Conservation (phyloP, 140 eudicot genomes). For the Erigeron philadelphicus region DNA sequence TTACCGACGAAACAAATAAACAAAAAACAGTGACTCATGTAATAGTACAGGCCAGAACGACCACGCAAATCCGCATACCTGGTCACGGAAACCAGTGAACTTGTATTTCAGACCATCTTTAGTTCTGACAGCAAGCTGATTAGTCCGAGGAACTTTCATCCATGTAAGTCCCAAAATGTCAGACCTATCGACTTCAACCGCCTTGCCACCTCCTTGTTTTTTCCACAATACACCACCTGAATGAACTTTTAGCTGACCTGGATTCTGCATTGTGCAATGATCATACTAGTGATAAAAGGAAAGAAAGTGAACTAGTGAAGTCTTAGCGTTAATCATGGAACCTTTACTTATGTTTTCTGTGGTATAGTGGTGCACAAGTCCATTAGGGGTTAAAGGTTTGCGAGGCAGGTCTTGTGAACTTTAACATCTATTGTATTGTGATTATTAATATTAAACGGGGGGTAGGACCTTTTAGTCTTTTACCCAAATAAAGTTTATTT, state of each 20-base stretch:
- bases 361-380: too few species aligned
- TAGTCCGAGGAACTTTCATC: constrained; percentile 90
- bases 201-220: constrained; percentile 96
- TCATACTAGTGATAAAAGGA: not conserved
- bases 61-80: constrained; percentile 35
- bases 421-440: too few species aligned
- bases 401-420: too few species aligned
- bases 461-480: too few species aligned
- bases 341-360: too few species aligned
- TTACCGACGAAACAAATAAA: constrained; percentile 1
- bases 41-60: constrained; percentile 6
- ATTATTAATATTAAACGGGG: too few species aligned
- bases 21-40: not conserved
- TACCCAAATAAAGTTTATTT: too few species aligned
- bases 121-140: constrained; percentile 72
- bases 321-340: too few species aligned
- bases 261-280: constrained; percentile 52
- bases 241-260: constrained; percentile 81
- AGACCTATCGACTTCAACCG: constrained; percentile 77
- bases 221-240: constrained; percentile 81
- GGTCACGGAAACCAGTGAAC: constrained; percentile 93
- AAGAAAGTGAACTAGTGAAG: not conserved
- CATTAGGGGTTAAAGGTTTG: too few species aligned
- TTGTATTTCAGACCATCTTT: constrained; percentile 81
- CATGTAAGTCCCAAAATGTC: constrained; percentile 60